phyloP scores from a whole-genome alignment of 2,329 filamentous ascomycete genomes.

The Periglandula ipomoeae region DNA sequence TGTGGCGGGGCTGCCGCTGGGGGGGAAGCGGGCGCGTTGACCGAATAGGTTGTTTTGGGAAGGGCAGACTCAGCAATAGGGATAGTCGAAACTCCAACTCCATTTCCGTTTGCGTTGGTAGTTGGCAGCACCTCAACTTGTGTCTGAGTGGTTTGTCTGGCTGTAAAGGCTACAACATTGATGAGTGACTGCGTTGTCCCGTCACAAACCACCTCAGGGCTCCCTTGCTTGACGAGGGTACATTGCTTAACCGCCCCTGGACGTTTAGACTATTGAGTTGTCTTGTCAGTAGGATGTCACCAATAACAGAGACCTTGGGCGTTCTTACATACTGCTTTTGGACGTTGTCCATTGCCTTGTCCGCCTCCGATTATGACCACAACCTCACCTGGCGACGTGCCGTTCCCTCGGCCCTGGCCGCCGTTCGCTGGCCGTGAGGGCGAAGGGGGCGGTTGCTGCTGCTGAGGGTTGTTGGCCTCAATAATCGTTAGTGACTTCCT shows the following conservation, averaged over 20 bases:
- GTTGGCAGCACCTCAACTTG: not conserved
- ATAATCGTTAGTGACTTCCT: not conserved
- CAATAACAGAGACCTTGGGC: not conserved
- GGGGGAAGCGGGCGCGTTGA: not conserved
- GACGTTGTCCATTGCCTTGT: not conserved
- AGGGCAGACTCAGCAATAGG: conserved; percentile 17
- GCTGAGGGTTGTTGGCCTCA: not conserved
- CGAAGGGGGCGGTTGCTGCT: not conserved
- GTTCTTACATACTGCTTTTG: not conserved
- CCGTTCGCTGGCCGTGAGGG: not conserved
- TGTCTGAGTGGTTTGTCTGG: not conserved
- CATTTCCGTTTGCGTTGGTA: conserved; percentile 15
- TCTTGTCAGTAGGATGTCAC: not conserved
- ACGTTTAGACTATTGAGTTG: not conserved
- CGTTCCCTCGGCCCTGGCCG: not conserved
- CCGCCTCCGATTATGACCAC: not conserved
- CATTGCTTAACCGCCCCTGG: not conserved
- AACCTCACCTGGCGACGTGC: not conserved
- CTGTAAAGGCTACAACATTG: not conserved
- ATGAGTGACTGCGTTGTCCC: not conserved
- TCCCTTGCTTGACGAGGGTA: not conserved
- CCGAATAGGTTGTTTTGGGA: conserved; percentile 18
- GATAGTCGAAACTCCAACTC: conserved; percentile 21
- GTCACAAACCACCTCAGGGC: not conserved
- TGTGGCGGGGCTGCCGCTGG: not conserved